phyloP scores from a whole-genome alignment of 2,329 filamentous ascomycete genomes.

The Stagonosporopsis vannaccii region DNA sequence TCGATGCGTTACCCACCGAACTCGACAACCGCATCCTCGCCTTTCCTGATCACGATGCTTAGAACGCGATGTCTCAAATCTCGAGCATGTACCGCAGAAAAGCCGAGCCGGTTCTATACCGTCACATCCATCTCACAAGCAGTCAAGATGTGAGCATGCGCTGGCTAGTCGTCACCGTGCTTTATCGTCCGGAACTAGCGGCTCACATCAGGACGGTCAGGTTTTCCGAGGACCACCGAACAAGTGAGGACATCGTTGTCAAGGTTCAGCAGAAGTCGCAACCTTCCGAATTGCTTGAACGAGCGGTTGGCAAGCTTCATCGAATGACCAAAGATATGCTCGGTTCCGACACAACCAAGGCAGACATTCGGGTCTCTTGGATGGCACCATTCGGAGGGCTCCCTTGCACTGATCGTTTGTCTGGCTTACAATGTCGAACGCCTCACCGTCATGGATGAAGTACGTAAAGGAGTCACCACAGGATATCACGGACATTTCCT shows the following conservation, averaged over 20 bases:
- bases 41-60: background rate
- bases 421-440: background rate
- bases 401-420: background rate
- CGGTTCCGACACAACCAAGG: background rate
- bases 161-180: background rate
- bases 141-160: background rate
- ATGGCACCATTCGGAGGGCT: background rate
- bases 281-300: background rate
- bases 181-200: background rate
- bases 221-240: background rate
- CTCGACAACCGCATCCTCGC: background rate
- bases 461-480: background rate
- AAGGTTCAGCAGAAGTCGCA: background rate
- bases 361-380: background rate
- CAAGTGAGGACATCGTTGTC: background rate
- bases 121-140: background rate
- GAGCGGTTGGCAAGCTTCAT: background rate
- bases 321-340: background rate
- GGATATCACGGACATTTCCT: background rate
- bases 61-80: background rate
- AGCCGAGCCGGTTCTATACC: background rate
- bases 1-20: background rate
- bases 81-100: background rate
- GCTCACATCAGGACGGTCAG: background rate
- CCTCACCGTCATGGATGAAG: background rate